phyloP scores from a whole-genome alignment of 2,329 filamentous ascomycete species.

The Lachnellula willkommii region DNA sequence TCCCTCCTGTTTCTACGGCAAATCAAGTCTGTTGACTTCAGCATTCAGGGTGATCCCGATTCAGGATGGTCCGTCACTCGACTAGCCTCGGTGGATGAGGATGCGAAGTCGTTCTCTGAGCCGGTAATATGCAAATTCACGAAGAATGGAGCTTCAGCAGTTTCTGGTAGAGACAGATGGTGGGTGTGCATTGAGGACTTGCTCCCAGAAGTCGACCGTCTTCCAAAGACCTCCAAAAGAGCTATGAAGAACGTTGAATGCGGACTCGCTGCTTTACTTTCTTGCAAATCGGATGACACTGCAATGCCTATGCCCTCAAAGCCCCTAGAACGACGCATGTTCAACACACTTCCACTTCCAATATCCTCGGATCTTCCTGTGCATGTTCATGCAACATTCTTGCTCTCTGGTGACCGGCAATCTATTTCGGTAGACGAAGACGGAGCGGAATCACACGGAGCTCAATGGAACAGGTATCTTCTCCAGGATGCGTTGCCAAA shows the following conservation, averaged over 20 bases:
- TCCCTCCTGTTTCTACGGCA: constrained; percentile 24
- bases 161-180: constrained; percentile 18
- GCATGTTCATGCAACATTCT: constrained; percentile 30
- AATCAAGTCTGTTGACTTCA: constrained; percentile 20
- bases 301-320: background rate
- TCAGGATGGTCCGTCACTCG: constrained; percentile 19
- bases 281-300: background rate
- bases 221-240: constrained; percentile 13
- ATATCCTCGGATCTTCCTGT: constrained; percentile 24
- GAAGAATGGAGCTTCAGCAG: background rate
- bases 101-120: constrained; percentile 9
- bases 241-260: constrained; percentile 21
- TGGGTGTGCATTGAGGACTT: constrained; percentile 18
- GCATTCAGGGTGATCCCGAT: constrained; percentile 6
- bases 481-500: constrained; percentile 19
- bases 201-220: constrained; percentile 5
- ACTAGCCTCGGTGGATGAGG: background rate
- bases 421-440: constrained; percentile 21
- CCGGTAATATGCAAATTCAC: constrained; percentile 6
- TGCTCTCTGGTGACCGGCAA: constrained; percentile 27
- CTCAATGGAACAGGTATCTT: constrained; percentile 26
- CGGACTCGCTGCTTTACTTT: constrained; percentile 20
- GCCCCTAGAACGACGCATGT: constrained; percentile 12
- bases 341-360: constrained; percentile 21
- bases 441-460: constrained; percentile 9